Conservation (phyloP, 306 rosid genomes). For the Myrica gale region DNA sequence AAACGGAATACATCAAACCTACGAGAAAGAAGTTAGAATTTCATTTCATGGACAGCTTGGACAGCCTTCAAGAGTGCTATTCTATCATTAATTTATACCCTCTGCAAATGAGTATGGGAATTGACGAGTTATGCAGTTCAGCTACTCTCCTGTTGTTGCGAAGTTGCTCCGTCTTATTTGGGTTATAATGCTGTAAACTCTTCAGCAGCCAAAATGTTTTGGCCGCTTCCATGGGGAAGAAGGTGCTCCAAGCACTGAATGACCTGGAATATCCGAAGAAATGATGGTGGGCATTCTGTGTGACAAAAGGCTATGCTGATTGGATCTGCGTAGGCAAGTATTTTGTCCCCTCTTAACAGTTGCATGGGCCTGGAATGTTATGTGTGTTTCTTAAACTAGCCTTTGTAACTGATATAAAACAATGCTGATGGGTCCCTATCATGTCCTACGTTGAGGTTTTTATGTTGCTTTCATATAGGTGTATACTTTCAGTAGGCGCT, state of each 20-base stretch:
- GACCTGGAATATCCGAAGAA: conserved; percentile 42
- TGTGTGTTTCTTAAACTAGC: conserved; percentile 22
- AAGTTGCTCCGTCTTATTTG: conserved; percentile 28
- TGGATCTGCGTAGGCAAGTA: conserved; percentile 69
- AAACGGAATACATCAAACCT: conserved; percentile 17
- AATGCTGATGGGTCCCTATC: conserved; percentile 37
- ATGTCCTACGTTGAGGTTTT: conserved; percentile 41
- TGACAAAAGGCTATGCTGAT: conserved; percentile 42
- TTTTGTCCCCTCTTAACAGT: conserved; percentile 42
- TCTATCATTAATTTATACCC: conserved; percentile 13
- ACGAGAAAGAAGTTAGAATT: conserved; percentile 23
- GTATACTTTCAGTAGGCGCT: conserved; percentile 31
- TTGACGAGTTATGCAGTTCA: conserved; percentile 3
- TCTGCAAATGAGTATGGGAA: conserved; percentile 4
- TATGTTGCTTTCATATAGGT: conserved; percentile 35
- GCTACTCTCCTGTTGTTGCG: conserved; percentile 23
- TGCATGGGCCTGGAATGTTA: conserved; percentile 39
- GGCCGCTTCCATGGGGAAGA: conserved; percentile 14
- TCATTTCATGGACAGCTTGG: conserved; percentile 13
- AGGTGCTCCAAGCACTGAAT: conserved; percentile 34
- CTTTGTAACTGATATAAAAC: conserved; percentile 35
- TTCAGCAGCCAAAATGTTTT: conserved; percentile 28
- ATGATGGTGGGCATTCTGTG: conserved; percentile 31
- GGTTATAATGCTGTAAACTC: conserved; percentile 34
- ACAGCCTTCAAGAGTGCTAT: conserved; percentile 14